These are phyloP conservation scores for Erodium trifolium DNA, from an alignment of 441 rosid genomes.

Conservation along the genomic window DNA sequence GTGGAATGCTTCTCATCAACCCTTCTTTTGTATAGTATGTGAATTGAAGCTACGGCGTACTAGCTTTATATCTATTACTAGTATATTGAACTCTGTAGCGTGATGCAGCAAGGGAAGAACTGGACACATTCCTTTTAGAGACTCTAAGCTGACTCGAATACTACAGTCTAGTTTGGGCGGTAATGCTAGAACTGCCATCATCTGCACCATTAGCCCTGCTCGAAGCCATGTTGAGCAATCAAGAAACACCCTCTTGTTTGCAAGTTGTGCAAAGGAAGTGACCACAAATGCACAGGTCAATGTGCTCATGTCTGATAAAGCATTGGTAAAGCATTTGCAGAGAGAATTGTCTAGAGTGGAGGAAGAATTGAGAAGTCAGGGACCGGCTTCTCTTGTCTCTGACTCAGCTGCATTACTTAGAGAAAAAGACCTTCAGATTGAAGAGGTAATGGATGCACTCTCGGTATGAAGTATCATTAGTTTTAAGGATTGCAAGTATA, in stretches of 20 bases:
- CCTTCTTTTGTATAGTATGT: slow-evolving; percentile 38
- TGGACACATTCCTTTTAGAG: slow-evolving; percentile 80
- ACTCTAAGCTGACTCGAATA: slow-evolving; percentile 85
- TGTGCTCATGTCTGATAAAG: slow-evolving; percentile 87
- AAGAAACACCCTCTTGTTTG: slow-evolving; percentile 70
- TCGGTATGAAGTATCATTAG: slow-evolving; percentile 2
- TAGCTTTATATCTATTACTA: slow-evolving; percentile 10
- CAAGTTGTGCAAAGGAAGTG: slow-evolving; percentile 81
- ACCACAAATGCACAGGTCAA: slow-evolving; percentile 73
- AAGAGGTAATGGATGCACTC: slow-evolving; percentile 38
- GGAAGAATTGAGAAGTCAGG: slow-evolving; percentile 43
- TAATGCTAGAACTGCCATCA: slow-evolving; percentile 82
- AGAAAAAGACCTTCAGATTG: slow-evolving; percentile 57
- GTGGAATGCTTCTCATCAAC: background rate
- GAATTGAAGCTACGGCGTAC: background rate
- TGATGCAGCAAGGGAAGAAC: slow-evolving; percentile 74
- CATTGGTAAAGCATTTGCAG: slow-evolving; percentile 80
- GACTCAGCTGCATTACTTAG: slow-evolving; percentile 39
- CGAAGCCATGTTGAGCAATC: slow-evolving; percentile 69
- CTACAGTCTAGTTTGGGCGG: slow-evolving; percentile 81
- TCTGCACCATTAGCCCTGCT: slow-evolving; percentile 75
- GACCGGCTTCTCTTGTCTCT: slow-evolving; percentile 31
- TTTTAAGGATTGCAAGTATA: background rate
- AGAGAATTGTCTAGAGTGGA: slow-evolving; percentile 76
- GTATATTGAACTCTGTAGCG: slow-evolving; percentile 26